Percentiles rank a stretch among this genome's conserved stretches.
Conservation (phyloP, 2,329 filamentous ascomycete genomes). For the Neonectria magnoliae region DNA sequence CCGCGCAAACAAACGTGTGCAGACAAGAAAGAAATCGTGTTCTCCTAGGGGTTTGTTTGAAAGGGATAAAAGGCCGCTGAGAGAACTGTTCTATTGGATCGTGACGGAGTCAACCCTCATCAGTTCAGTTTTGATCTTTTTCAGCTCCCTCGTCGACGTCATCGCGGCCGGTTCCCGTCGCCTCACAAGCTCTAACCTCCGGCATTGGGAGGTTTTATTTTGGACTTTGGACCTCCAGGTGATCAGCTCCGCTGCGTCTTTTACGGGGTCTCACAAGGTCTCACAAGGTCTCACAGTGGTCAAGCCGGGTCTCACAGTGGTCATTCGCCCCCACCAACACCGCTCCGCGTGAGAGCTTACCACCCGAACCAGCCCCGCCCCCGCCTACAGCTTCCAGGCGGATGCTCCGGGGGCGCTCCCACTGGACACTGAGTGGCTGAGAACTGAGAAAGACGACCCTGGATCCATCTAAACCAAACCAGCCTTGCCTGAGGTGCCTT, state of each 20-base stretch:
- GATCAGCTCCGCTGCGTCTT: conserved; percentile 5
- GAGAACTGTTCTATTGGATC: not conserved
- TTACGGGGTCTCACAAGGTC: not conserved
- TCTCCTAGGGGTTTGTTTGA: not conserved
- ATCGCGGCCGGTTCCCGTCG: not conserved
- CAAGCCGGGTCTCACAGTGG: conserved; percentile 8
- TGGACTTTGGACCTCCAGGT: not conserved
- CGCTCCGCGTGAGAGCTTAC: not conserved
- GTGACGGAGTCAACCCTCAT: not conserved
- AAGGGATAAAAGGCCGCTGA: not conserved
- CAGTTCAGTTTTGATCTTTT: not conserved
- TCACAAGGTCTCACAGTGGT: not conserved
- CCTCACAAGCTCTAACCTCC: not conserved
- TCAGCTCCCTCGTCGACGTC: not conserved
- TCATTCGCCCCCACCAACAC: conserved; percentile 14
- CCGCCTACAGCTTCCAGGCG: conserved; percentile 19
- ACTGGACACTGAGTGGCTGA: conserved; percentile 18
- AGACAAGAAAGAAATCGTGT: conserved; percentile 12
- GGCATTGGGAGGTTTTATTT: not conserved
- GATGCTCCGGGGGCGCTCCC: conserved; percentile 35
- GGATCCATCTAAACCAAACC: not conserved
- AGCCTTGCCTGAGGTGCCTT: conserved; percentile 15
- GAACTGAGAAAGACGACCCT: conserved; percentile 6
- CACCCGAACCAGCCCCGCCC: conserved; percentile 15
- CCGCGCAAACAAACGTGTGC: not conserved